Conservation (phyloP, 768 basidiomycete genomes). For the Psilocybe tampanensis region DNA sequence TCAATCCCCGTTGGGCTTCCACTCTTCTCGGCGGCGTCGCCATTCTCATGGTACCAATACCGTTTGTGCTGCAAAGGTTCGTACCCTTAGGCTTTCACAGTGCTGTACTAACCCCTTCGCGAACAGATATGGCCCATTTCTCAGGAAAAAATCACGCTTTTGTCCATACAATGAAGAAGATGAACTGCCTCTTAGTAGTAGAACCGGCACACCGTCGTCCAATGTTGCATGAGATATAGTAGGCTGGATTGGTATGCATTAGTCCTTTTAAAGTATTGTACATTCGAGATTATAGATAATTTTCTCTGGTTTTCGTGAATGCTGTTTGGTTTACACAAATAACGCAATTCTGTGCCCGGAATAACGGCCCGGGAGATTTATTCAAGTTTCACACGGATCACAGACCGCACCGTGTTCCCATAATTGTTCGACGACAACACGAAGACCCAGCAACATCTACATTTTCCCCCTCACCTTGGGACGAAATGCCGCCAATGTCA, state of each 20-base stretch:
- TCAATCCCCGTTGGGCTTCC: conserved; percentile 61
- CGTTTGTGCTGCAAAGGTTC: conserved; percentile 45
- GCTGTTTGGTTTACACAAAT: too few relatives aligned
- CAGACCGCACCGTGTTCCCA: too few relatives aligned
- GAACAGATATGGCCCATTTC: conserved; percentile 41
- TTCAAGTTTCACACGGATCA: too few relatives aligned
- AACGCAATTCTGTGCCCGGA: too few relatives aligned
- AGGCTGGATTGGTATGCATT: too few relatives aligned
- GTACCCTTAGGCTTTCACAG: conserved; percentile 7
- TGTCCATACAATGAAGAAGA: conserved; percentile 16
- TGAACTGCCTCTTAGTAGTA: background rate
- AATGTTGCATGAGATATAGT: background rate
- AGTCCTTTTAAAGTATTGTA: too few relatives aligned
- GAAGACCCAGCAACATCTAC: background rate
- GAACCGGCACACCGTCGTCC: background rate
- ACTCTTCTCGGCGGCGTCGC: conserved; percentile 57
- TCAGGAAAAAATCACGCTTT: conserved; percentile 40
- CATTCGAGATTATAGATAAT: too few relatives aligned
- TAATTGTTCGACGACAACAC: too few relatives aligned
- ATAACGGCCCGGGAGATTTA: too few relatives aligned
- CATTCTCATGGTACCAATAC: conserved; percentile 52
- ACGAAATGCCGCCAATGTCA: conserved; percentile 74
- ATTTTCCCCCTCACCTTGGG: background rate
- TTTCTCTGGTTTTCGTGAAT: too few relatives aligned
- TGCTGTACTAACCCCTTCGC: background rate